These are phyloP conservation scores for Gossypium sturtianum DNA, from an alignment of 345 rosid genomes.

Conservation along the genomic window DNA sequence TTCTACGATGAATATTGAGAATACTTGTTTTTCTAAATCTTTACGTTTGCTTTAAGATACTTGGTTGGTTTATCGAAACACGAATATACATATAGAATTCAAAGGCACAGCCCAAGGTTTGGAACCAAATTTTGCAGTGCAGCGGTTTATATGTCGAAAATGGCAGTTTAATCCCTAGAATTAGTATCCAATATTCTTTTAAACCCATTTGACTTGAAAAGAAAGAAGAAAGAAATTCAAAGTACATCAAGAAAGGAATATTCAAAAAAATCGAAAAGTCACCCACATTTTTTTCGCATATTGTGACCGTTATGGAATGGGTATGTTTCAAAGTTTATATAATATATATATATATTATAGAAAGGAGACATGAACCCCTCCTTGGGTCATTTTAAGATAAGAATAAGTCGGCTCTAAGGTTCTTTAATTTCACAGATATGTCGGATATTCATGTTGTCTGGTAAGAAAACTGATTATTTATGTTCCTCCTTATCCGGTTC, in stretches of 20 bases:
- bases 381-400: constrained; percentile 15
- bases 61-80: no score
- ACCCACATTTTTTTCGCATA: constrained; percentile 23
- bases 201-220: constrained; percentile 33
- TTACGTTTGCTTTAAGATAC: no score
- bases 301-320: constrained; percentile 13
- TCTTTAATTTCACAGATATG: neutral
- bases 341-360: neutral
- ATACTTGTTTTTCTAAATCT: no score
- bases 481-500: constrained; percentile 23
- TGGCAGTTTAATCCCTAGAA: neutral
- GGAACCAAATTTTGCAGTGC: neutral
- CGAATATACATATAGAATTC: no score
- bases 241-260: constrained; percentile 26
- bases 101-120: neutral
- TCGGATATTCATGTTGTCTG: constrained; percentile 39
- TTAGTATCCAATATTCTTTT: constrained; percentile 1
- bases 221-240: neutral
- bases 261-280: constrained; percentile 36
- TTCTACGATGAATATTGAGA: neutral
- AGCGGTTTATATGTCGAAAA: neutral
- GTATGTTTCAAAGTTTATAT: neutral
- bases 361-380: constrained; percentile 22
- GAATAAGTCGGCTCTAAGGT: neutral
- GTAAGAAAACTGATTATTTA: neutral